Percentiles rank a stretch among this genome's conserved stretches.
These are phyloP conservation scores for Peronospora tabacina DNA, from an alignment of 352 stramenopile species.

Conservation along the genomic window DNA sequence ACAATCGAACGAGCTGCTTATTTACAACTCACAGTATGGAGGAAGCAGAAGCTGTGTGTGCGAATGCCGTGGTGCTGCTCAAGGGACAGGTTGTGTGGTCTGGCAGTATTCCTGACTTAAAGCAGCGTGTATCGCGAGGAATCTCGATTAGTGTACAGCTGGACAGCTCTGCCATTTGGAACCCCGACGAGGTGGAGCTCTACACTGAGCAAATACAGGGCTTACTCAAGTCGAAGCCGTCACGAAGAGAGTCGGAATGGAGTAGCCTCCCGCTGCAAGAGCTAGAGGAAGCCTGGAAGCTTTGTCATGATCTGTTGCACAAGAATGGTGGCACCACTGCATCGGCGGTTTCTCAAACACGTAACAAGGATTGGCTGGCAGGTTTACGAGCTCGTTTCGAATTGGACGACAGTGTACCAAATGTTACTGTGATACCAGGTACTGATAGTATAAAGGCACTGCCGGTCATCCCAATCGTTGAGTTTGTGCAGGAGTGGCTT, in stretches of 20 bases:
- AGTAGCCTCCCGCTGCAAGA: slow-evolving; percentile 30
- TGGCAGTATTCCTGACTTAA: slow-evolving; percentile 73
- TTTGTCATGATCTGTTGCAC: slow-evolving; percentile 35
- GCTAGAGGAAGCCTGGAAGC: slow-evolving; percentile 45
- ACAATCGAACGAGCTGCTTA: slow-evolving; percentile 49
- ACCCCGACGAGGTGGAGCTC: slow-evolving; percentile 29
- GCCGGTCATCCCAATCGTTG: slow-evolving; percentile 33
- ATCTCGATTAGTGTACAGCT: slow-evolving; percentile 66
- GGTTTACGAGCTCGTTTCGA: slow-evolving; percentile 36
- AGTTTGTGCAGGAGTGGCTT: slow-evolving; percentile 76
- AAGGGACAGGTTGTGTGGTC: slow-evolving; percentile 68
- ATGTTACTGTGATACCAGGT: background rate
- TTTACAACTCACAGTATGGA: slow-evolving; percentile 86
- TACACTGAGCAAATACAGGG: slow-evolving; percentile 39
- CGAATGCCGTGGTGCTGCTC: slow-evolving; percentile 68
- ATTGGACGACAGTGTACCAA: slow-evolving; percentile 18
- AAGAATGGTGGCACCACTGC: slow-evolving; percentile 15
- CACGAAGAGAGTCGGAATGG: slow-evolving; percentile 14
- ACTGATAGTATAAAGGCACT: background rate
- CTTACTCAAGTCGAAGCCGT: slow-evolving; percentile 19
- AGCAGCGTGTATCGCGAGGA: slow-evolving; percentile 55
- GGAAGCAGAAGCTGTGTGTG: slow-evolving; percentile 75
- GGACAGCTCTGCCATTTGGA: slow-evolving; percentile 39
- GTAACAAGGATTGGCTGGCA: slow-evolving; percentile 40
- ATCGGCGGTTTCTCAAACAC: slow-evolving; percentile 10